Evolutionary conservation across 2,329 filamentous ascomycete genomes (phyloP).

Genomic region (Dothistroma septosporum): DNA sequence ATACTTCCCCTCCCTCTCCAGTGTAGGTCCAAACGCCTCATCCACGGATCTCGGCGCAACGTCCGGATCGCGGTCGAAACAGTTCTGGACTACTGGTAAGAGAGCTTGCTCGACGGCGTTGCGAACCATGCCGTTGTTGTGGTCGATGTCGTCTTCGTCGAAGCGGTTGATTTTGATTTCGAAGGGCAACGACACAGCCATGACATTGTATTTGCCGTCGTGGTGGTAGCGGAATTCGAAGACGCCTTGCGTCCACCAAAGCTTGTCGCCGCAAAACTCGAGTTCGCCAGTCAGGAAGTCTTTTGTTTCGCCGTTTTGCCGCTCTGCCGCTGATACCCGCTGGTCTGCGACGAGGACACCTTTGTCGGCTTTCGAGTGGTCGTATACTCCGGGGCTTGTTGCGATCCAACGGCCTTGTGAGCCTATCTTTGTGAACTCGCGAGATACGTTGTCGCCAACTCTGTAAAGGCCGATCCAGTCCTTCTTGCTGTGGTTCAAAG

Average conservation of each 20-base stretch:
- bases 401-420: constrained; percentile 88
- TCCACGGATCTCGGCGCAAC: constrained; percentile 77
- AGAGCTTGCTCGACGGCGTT: constrained; percentile 70
- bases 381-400: constrained; percentile 71
- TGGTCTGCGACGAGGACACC: constrained; percentile 71
- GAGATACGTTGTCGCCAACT: constrained; percentile 86
- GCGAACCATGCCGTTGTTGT: constrained; percentile 59
- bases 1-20: constrained; percentile 85
- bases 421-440: constrained; percentile 76
- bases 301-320: constrained; percentile 47
- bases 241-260: constrained; percentile 95
- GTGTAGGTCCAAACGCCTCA: constrained; percentile 77
- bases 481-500: constrained; percentile 77
- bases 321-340: constrained; percentile 45
- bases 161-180: constrained; percentile 82
- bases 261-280: constrained; percentile 82
- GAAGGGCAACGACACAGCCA: constrained; percentile 90
- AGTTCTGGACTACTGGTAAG: constrained; percentile 81
- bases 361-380: constrained; percentile 67
- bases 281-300: constrained; percentile 75
- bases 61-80: constrained; percentile 85
- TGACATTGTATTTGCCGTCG: constrained; percentile 83
- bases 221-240: constrained; percentile 98
- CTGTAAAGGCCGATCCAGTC: constrained; percentile 97
- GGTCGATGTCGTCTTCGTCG: constrained; percentile 63